Base-by-base conservation (phyloP, 495 filamentous ascomycete genomes). In the Tetracladium setigerum region DNA sequence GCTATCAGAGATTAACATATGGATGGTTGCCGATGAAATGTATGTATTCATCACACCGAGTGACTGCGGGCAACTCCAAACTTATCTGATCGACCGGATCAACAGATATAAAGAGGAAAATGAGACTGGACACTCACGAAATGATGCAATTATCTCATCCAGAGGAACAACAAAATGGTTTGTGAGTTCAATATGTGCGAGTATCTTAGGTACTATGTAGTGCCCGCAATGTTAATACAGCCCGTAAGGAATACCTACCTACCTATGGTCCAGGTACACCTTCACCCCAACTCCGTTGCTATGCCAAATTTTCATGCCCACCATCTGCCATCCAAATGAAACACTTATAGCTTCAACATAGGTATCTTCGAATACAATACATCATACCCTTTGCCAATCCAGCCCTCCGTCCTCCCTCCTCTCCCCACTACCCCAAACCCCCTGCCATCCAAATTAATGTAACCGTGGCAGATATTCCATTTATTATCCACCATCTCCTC, bases 371-470 rank as follows among this genome's bases (percentile, higher is more conserved):
- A 56, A 54, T 70, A 77, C 18, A 79, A 61, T 22, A 60, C 65
- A 57, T 95, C 86, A 69, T 88, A 95, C 15, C 83, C 66, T 55
- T 76, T 84, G 18, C 79, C 87, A 18, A 95, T 69, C 84, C 88
- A 96, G 1, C 87, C 87, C 15, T 70, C 64, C 9, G 77, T 79
- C 47, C 63, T 62, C 0, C 89, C 89, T n/a, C 71, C 84, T 54
- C 78, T 71, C 13, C 81, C 86, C 19, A 95, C 77, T 38, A 95
- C 69, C 0, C 85, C 86, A 41, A 94, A 64, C 86, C 80, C 30
- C 90, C 90, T 1, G 81, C 85, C 45, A 89, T 74, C 90, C 90
- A 96, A 24, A 87, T 36, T 0, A 62, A 76, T 16, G 79, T 68
- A 13, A 82, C 68, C 2, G 69, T 62, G 0, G 73, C 78, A 1